These are phyloP conservation scores for Backusella westeae DNA, from an alignment of 192 early-diverging fungal genomes.

Conservation along the genomic window DNA sequence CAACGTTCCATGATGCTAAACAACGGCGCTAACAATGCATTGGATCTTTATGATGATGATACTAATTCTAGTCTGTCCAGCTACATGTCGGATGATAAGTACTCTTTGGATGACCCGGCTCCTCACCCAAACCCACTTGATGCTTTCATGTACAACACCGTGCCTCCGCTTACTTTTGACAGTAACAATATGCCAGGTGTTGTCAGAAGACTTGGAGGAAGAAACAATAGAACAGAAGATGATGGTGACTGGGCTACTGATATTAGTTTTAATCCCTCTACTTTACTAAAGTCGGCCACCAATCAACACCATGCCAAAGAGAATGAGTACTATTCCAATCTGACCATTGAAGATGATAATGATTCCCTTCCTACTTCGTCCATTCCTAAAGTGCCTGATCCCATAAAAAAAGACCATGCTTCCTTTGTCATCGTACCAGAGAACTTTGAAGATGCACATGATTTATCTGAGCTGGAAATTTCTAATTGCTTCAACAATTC, in stretches of 20 bases:
- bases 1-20: background rate
- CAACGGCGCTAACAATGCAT: background rate
- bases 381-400: background rate
- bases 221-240: conserved; percentile 5
- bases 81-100: conserved; percentile 14
- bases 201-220: background rate
- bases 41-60: conserved; percentile 16
- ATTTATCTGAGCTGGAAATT: background rate
- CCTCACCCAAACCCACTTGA: background rate
- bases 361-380: background rate
- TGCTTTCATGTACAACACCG: conserved; percentile 13
- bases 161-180: background rate
- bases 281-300: background rate
- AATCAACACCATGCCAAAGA: background rate
- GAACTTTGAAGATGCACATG: background rate
- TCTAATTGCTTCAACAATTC: background rate
- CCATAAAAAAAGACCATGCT: background rate
- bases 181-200: background rate
- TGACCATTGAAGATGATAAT: background rate
- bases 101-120: background rate
- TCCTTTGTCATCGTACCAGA: background rate
- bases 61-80: conserved; percentile 12
- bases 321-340: background rate
- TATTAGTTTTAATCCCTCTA: background rate
- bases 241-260: conserved; percentile 13